These are phyloP conservation scores for Scytalidium sp. DNA, from an alignment of 2,329 filamentous ascomycete genomes.

Conservation along the genomic window DNA sequence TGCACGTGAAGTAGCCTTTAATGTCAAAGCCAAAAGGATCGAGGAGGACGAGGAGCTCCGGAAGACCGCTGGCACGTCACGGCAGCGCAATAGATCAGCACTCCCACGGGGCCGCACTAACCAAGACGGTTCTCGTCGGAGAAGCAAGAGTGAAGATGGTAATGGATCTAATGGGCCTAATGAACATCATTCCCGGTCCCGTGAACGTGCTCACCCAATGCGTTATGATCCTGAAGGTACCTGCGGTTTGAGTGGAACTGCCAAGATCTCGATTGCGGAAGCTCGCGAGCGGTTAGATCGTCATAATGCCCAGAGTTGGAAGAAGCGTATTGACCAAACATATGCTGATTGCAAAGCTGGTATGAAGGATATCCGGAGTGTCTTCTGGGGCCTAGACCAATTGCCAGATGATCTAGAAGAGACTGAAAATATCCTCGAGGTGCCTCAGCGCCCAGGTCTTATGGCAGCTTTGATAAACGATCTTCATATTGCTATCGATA, in stretches of 20 bases:
- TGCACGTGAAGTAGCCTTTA: constrained; percentile 86
- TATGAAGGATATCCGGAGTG: constrained; percentile 74
- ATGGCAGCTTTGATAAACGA: constrained; percentile 81
- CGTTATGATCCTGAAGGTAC: constrained; percentile 80
- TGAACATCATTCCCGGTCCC: constrained; percentile 22
- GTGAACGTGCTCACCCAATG: constrained; percentile 40
- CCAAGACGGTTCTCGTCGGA: constrained; percentile 16
- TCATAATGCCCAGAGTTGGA: constrained; percentile 90
- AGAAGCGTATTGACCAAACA: constrained; percentile 78
- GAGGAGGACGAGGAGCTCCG: constrained; percentile 62
- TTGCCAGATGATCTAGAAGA: constrained; percentile 79
- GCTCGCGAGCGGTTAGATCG: constrained; percentile 72
- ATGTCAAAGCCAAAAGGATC: constrained; percentile 81
- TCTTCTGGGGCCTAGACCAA: constrained; percentile 81
- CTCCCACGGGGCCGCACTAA: constrained; percentile 27
- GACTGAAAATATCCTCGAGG: constrained; percentile 78
- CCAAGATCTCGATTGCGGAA: constrained; percentile 71
- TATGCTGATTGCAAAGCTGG: constrained; percentile 66
- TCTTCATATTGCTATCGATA: constrained; percentile 81
- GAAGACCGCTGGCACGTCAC: constrained; percentile 41
- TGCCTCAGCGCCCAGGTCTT: constrained; percentile 80
- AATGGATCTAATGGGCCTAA: constrained; percentile 12
- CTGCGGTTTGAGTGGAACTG: constrained; percentile 66
- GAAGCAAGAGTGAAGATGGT: constrained; percentile 30
- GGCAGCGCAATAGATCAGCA: constrained; percentile 52